Percentiles rank a stretch among this genome's conserved stretches.
Conservation (phyloP, 2,329 filamentous ascomycete genomes). For the Alternaria alternata region DNA sequence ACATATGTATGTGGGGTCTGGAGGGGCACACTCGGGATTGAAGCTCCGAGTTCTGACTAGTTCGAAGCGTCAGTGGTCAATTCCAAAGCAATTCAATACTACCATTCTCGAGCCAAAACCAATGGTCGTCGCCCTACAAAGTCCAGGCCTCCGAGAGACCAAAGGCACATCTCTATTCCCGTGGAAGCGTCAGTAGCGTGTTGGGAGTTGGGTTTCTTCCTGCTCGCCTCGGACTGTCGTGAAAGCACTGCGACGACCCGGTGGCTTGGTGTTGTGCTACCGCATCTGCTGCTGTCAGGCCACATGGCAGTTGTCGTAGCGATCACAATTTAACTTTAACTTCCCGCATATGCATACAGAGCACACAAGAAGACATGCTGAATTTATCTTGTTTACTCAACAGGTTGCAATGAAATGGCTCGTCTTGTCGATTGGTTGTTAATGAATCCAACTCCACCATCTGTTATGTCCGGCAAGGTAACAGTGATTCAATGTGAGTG, state of each 20-base stretch:
- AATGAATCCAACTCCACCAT: background rate
- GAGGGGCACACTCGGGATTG: conserved; percentile 2
- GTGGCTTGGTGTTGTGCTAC: conserved; percentile 1
- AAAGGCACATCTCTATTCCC: too few relatives aligned
- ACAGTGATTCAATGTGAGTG: background rate
- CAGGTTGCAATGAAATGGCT: background rate
- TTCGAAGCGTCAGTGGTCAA: background rate
- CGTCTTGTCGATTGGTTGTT: background rate
- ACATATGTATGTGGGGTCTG: conserved; percentile 3
- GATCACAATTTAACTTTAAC: background rate
- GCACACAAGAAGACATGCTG: background rate
- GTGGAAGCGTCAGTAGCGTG: background rate
- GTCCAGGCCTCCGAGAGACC: too few relatives aligned
- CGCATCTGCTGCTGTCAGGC: conserved; percentile 1
- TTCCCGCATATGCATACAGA: background rate
- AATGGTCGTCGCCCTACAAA: too few relatives aligned
- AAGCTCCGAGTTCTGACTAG: background rate
- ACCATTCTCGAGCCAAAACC: too few relatives aligned
- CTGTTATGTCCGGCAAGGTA: background rate
- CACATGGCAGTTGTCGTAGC: conserved; percentile 1
- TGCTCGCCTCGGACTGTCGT: background rate
- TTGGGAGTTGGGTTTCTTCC: background rate
- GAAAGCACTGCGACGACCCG: background rate
- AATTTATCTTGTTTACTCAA: background rate
- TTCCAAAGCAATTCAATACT: too few relatives aligned